Conservation (phyloP, 768 basidiomycete species). For the Solioccasus polychromus region DNA sequence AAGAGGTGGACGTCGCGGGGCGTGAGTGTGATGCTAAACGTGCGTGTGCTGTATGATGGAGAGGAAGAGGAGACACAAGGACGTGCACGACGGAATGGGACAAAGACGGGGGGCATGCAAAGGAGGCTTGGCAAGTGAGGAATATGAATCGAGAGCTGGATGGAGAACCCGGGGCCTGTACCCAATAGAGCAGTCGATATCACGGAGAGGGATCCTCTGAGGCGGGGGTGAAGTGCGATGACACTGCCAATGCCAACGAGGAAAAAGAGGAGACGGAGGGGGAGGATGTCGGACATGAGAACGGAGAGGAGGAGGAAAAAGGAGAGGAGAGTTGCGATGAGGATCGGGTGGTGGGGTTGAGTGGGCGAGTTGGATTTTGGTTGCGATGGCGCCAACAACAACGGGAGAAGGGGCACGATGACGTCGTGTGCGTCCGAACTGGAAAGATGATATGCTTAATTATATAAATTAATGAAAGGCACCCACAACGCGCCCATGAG, state of each 20-base stretch:
- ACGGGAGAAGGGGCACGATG: constrained; percentile 43
- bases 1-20: constrained; percentile 31
- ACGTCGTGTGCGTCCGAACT: constrained; percentile 65
- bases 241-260: constrained; percentile 17
- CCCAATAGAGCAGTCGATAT: constrained; percentile 7
- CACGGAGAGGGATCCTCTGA: not conserved
- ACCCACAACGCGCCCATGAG: constrained; percentile 81
- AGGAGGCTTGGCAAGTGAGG: constrained; percentile 7
- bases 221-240: constrained; percentile 11
- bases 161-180: constrained; percentile 16
- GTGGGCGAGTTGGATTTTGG: not conserved
- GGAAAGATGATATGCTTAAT: too few relatives aligned
- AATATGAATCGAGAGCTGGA: constrained; percentile 8
- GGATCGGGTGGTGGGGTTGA: constrained; percentile 34
- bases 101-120: not conserved
- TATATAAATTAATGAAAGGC: too few relatives aligned
- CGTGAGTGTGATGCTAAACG: constrained; percentile 14
- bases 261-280: constrained; percentile 46
- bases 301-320: constrained; percentile 44
- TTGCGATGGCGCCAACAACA: constrained; percentile 33
- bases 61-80: not conserved
- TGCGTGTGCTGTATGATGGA: not conserved
- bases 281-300: constrained; percentile 40
- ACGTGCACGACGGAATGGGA: not conserved
- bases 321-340: constrained; percentile 36